phyloP scores from a whole-genome alignment of 768 basidiomycete genomes.

The Sarcodon aspratus region DNA sequence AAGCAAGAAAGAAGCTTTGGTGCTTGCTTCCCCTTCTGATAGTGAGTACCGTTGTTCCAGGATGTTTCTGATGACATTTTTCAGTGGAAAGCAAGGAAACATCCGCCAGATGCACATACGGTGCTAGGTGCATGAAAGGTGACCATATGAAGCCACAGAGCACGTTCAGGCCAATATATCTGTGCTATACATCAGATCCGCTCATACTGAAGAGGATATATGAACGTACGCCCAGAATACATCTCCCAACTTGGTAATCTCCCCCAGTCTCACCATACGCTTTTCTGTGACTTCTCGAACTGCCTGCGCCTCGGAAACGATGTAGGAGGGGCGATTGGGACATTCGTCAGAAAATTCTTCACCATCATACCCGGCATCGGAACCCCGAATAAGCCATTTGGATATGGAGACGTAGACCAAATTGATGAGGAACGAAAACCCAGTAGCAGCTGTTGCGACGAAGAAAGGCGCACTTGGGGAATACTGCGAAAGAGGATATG shows the following conservation, averaged over 20 bases:
- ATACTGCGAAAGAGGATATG: conserved; percentile 67
- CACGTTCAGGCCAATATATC: conserved; percentile 67
- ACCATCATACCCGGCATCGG: conserved; percentile 55
- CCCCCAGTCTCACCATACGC: conserved; percentile 43
- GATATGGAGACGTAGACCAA: conserved; percentile 54
- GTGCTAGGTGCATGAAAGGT: conserved; percentile 66
- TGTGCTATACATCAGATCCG: conserved; percentile 11
- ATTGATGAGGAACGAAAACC: conserved; percentile 57
- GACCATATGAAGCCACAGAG: conserved; percentile 71
- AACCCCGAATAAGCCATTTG: conserved; percentile 49
- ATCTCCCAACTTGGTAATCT: conserved; percentile 60
- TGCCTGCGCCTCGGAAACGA: conserved; percentile 46
- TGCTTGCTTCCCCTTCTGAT: conserved; percentile 47
- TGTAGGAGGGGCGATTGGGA: conserved; percentile 25
- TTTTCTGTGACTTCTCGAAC: conserved; percentile 58
- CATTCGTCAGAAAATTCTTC: conserved; percentile 50
- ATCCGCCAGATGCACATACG: conserved; percentile 31
- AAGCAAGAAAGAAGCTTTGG: conserved; percentile 59
- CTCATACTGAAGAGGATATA: neutral
- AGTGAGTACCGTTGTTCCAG: conserved; percentile 57
- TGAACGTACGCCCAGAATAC: conserved; percentile 62
- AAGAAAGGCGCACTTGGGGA: conserved; percentile 69
- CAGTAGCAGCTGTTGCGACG: conserved; percentile 51
- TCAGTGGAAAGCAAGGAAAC: too few species aligned
- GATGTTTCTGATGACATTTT: conserved; percentile 39